Evolutionary conservation across 176 grass and related monocot species (phyloP).

Genomic region (Echinochloa phyllopogon): DNA sequence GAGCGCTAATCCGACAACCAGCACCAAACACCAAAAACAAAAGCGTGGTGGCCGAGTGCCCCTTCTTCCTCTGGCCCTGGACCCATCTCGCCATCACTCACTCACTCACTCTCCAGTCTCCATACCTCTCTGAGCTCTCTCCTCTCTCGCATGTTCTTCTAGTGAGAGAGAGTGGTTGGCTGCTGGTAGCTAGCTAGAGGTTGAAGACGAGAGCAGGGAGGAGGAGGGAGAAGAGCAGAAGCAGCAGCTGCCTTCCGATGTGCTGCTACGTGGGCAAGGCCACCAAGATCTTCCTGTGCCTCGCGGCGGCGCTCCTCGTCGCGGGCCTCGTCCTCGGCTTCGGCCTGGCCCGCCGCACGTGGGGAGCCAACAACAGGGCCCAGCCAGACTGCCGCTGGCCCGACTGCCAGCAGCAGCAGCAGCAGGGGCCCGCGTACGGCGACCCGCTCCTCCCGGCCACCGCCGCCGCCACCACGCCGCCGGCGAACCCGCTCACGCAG

Average conservation of each 20-base stretch:
- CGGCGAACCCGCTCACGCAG: constrained; percentile 43
- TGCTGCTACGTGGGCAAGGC: constrained; percentile 94
- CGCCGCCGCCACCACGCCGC: constrained; percentile 30
- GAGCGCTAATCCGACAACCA: constrained; percentile 50
- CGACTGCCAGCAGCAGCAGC: constrained; percentile 47
- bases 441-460: constrained; percentile 65
- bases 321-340: constrained; percentile 68
- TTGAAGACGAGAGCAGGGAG: not conserved
- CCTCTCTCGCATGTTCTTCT: not conserved
- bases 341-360: constrained; percentile 54
- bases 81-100: constrained; percentile 28
- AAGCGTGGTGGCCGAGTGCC: constrained; percentile 38
- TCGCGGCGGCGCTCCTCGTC: constrained; percentile 56
- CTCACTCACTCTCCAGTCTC: constrained; percentile 18
- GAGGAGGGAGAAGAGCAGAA: not conserved
- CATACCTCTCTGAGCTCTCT: constrained; percentile 12
- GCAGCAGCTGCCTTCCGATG: constrained; percentile 8
- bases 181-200: not conserved
- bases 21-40: constrained; percentile 53
- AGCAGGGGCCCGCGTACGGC: constrained; percentile 26
- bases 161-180: not conserved
- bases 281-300: constrained; percentile 90
- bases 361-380: constrained; percentile 53
- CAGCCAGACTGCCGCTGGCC: constrained; percentile 55
- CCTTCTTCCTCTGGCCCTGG: not conserved